phyloP scores from a whole-genome alignment of 306 rosid species.

The Vachellia collinsii region DNA sequence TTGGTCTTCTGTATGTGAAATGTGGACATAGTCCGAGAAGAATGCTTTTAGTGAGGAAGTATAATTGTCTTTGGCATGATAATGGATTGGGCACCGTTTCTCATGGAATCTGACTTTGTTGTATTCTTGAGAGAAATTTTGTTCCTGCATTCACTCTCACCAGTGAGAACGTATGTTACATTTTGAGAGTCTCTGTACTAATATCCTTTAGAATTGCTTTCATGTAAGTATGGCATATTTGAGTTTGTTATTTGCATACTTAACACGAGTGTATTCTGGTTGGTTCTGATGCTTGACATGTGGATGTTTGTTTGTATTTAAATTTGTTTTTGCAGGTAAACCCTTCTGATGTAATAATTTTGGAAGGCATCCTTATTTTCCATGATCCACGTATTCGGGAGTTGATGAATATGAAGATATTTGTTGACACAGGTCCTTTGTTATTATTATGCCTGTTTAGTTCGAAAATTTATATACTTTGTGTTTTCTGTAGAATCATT shows the following conservation, averaged over 20 bases:
- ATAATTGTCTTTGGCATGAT: constrained; percentile 26
- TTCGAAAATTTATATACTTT: constrained; percentile 10
- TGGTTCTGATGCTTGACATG: constrained; percentile 1
- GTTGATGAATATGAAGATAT: constrained; percentile 98
- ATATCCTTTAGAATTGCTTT: not conserved
- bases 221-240: not conserved
- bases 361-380: constrained; percentile 98
- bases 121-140: not conserved
- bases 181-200: constrained; percentile 12
- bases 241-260: not conserved
- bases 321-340: constrained; percentile 66
- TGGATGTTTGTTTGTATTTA: not conserved
- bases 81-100: constrained; percentile 6
- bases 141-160: constrained; percentile 17
- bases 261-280: not conserved
- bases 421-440: constrained; percentile 99
- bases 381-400: constrained; percentile 93
- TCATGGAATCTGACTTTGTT: not conserved
- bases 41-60: constrained; percentile 26
- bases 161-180: constrained; percentile 11
- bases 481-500: constrained; percentile 17
- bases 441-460: constrained; percentile 32
- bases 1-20: constrained; percentile 10
- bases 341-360: constrained; percentile 91
- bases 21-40: constrained; percentile 19